Evolutionary conservation across 2,329 filamentous ascomycete species (phyloP), one percentile per base, ranked within the genome.

Genomic region (Zymoseptoria brevis): DNA sequence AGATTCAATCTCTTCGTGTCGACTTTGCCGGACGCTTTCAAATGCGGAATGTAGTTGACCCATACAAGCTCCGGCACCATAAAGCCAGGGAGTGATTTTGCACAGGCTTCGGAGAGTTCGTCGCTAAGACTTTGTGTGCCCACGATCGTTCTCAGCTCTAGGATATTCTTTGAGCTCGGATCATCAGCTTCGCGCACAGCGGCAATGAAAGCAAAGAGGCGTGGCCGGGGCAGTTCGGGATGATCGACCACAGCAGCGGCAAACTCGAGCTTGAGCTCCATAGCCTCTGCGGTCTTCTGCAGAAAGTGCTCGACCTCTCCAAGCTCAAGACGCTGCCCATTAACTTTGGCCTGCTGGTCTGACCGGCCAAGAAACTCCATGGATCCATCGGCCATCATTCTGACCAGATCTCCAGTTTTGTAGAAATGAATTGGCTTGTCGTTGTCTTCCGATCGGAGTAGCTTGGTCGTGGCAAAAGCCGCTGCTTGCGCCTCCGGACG

Each of bases 301-400:
- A 45, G 16, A n/a, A 45, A 45, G 3, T 45, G 35, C 16, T 16
- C 35, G 4, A 67, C 62, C 54, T 67, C 66, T 16, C 62, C 65
- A 5, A 66, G 57, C 55, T 68, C 66, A 8, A 68, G 55, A 6
- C 65, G 64, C 55, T 66, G 62, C 11, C 65, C 66, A 19, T 59
- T 50, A 11, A 68, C 48, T 55, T 68, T 68, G 26, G 64, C 59
- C 51, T 67, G 65, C 8, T 58, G 60, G 45, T 68, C 64, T 56
- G 63, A 64, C 11, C 67, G 59, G 9, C 65, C 63, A 22, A 67
- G 26, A 49, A 68, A 63, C 22, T 58, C 49, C 22, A 68, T 16
- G 22, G 54, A 55, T 13, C 63, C 65, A 53, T 68, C 62, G 11
- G 54, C 35, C 7, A 58, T 56, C 51, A 67, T 62, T 26, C 60